Base-by-base conservation (phyloP, 1,284 basidiomycete species). In the Porodaedalea pini region DNA sequence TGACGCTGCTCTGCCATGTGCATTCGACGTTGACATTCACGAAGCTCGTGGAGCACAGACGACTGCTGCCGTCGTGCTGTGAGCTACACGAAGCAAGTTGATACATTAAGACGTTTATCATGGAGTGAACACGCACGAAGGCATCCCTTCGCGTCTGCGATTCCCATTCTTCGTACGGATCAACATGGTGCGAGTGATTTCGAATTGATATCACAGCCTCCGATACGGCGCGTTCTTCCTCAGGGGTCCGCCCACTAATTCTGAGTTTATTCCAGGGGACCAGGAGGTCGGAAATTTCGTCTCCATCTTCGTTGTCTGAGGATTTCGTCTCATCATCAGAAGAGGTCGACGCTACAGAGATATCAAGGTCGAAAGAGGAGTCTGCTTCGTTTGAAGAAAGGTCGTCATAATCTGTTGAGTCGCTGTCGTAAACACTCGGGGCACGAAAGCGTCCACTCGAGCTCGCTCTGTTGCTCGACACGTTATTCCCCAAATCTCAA, bases 151-250 rank as follows among this genome's bases (percentile, higher is more conserved):
- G 76, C 27, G 82, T 81, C 62, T 83, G 74, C 60, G 77, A 78
- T 70, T 88, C 82, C 88, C 87, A 90, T 64, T 90, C 86, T 71
- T 89, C 86, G 61, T 88, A 89, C 17, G 84, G 83, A 64, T 90
- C 88, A 57, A 81, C 74, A 72, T 90, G 78, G 56, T 79, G 78
- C 13, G 82, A 78, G 17, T 80, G 79, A 36, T 86, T 74, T 19
- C 86, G 79, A 59, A 90, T 87, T 6, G 86, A 80, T 3, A 84
- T 80, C 3, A 90, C 72, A 0, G 84, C 84, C 21, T 89, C 88
- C 59, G 86, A 81, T 41, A 85, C 73, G 39, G 80, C 69, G 34
- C 77, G 74, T 54, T 74, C 73, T 62, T 88, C 82, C 3, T 77
- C 72, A 2, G 73, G 66, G 21, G 73, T 64, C 36, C 67, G 65